A percentile compares a stretch with the other conserved stretches of the same genome.
Evolutionary conservation across 176 grass and related monocot species (phyloP).

Genomic region (Oryza glumipatula): DNA sequence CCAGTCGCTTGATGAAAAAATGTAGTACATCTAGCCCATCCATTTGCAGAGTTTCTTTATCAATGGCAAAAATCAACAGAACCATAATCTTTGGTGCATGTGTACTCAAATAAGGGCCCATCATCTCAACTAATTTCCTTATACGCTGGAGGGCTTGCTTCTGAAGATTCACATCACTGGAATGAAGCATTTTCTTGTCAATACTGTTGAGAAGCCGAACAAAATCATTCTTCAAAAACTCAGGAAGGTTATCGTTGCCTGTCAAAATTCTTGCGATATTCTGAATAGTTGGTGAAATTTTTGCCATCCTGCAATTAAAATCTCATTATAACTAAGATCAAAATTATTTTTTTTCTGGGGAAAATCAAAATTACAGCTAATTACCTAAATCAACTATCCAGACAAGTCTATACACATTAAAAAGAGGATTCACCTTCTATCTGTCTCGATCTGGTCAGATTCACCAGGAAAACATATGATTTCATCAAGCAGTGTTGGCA

Average conservation of each 20-base stretch:
- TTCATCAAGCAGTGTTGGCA: constrained; percentile 85
- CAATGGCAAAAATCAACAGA: constrained; percentile 83
- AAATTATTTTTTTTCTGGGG: not conserved
- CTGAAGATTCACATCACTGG: constrained; percentile 72
- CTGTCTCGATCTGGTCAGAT: constrained; percentile 60
- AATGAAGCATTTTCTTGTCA: constrained; percentile 89
- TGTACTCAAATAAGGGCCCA: constrained; percentile 92
- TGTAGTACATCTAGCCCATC: constrained; percentile 72
- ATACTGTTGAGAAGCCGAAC: constrained; percentile 94
- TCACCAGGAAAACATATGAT: constrained; percentile 91
- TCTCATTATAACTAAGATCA: constrained; percentile 8
- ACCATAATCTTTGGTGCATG: constrained; percentile 99
- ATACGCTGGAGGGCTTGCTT: constrained; percentile 82
- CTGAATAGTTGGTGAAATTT: constrained; percentile 74
- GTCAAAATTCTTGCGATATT: constrained; percentile 78
- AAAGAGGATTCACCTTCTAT: constrained; percentile 66
- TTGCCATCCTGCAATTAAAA: constrained; percentile 61
- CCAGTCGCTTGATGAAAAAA: constrained; percentile 88
- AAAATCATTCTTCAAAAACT: constrained; percentile 96
- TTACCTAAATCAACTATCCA: constrained; percentile 15
- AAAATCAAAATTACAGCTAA: constrained; percentile 25
- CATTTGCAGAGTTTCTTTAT: constrained; percentile 91
- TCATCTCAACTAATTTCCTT: constrained; percentile 89
- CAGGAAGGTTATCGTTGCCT: constrained; percentile 76
- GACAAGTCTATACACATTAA: constrained; percentile 4